Conservation (phyloP, 176 grass and related monocot species). For the Oryza officinalis region DNA sequence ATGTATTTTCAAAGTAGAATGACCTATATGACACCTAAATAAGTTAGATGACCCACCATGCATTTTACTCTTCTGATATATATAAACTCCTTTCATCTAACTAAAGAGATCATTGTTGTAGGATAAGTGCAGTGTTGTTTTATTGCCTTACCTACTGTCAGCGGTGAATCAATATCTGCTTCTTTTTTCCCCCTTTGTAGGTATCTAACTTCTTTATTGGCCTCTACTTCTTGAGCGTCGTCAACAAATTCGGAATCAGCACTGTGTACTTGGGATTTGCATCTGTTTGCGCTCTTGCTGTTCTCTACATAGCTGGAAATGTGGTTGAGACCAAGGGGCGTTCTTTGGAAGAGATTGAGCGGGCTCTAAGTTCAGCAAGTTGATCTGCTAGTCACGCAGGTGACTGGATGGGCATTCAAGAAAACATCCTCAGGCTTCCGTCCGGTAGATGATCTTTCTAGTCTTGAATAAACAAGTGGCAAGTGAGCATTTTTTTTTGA, state of each 20-base stretch:
- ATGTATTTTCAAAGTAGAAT: too few relatives aligned
- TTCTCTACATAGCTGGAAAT: conserved; percentile 82
- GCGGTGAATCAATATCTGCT: background rate
- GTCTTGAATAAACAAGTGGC: conserved; percentile 32
- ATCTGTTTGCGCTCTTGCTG: conserved; percentile 70
- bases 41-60: too few relatives aligned
- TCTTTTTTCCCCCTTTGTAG: conserved; percentile 39
- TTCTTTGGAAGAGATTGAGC: conserved; percentile 92
- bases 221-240: conserved; percentile 93
- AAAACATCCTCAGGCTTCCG: background rate
- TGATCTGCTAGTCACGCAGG: conserved; percentile 15
- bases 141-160: background rate
- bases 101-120: background rate
- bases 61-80: background rate
- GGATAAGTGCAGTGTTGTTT: background rate
- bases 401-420: background rate
- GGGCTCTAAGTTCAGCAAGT: conserved; percentile 47
- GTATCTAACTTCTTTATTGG: conserved; percentile 95
- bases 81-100: background rate
- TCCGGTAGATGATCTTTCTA: background rate
- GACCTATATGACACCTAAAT: too few relatives aligned
- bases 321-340: conserved; percentile 93
- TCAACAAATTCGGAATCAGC: conserved; percentile 84
- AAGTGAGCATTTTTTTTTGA: background rate
- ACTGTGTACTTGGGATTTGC: conserved; percentile 85